Base-by-base conservation (phyloP, 306 rosid species). In the Trifolium fragiferum region DNA sequence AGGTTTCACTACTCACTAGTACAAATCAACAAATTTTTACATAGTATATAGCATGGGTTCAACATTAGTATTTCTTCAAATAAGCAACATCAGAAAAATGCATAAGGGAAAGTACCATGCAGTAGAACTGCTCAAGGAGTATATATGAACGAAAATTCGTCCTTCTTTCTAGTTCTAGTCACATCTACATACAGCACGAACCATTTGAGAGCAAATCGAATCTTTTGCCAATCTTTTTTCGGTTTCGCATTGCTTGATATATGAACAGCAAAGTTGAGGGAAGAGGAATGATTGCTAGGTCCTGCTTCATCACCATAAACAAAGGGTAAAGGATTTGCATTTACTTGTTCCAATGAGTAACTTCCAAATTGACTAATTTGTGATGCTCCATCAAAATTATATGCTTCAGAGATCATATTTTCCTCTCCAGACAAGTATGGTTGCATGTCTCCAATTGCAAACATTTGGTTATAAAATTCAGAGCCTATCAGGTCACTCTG, bases 171-270 rank as follows among this genome's bases (percentile, higher is more conserved):
- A 37, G 8, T 81, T 15, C 5, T 68, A n/a, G n/a, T n/a, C n/a
- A n/a, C n/a, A n/a, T n/a, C n/a, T n/a, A n/a, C n/a, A 32, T 30
- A 32, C 54, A 59, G 66, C 12, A 66, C 11, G 55, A 66, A 16
- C 76, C 70, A 58, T 68, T 74, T 86, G 35, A 87, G 12, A 16
- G 68, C 76, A 13, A 13, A 75, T 38, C 78, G 73, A 44, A 84
- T 49, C 80, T 74, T 83, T 4, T 66, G 50, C 87, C 88, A 82
- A 14, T 76, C n/a, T 15, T 70, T 86, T 72, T 75, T 89, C 69
- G 58, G 47, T 47, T 44, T 44, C 16, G 4, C 7, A 4, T 44
- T 44, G 16, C 50, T 44, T 44, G 50, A 13, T 44, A 2, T 13
- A 4, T 13, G 16, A 7, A 12, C 50, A 13, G 15, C 50, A 44